A percentile compares a stretch with the other conserved stretches of the same genome.
Conservation (phyloP, 2,329 filamentous ascomycete species). For the Colletotrichum trifolii region DNA sequence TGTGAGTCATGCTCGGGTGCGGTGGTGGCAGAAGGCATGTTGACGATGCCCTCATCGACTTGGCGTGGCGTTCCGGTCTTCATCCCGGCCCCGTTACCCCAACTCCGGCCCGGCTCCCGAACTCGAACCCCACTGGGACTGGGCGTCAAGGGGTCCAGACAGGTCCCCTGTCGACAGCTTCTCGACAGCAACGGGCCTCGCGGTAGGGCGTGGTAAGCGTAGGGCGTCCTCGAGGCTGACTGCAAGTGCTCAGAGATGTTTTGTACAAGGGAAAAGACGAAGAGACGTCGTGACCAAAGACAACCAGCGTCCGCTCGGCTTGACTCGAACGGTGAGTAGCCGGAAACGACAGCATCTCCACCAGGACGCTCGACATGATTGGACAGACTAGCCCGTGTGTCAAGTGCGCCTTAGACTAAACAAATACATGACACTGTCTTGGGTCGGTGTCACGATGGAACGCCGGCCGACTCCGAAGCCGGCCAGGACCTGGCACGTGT, state of each 20-base stretch:
- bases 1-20: background rate
- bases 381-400: slow-evolving; percentile 6
- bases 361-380: slow-evolving; percentile 9
- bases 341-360: slow-evolving; percentile 1
- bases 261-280: slow-evolving; percentile 7
- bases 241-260: background rate
- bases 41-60: background rate
- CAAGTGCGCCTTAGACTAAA: slow-evolving; percentile 32
- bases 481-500: background rate
- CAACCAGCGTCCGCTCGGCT: background rate
- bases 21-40: background rate
- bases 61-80: no score
- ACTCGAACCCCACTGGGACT: no score
- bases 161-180: no score
- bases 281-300: no score
- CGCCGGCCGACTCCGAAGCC: slow-evolving; percentile 12
- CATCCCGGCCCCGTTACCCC: no score
- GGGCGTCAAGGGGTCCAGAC: no score
- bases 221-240: no score
- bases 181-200: no score
- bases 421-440: slow-evolving; percentile 4
- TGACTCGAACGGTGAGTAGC: background rate
- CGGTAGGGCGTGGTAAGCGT: no score
- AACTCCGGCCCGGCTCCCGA: no score
- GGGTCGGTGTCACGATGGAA: background rate